Percentiles rank a stretch among this genome's conserved stretches.
These are phyloP conservation scores for Cronartium quercuum DNA, from an alignment of 1,284 basidiomycete genomes.

Conservation along the genomic window DNA sequence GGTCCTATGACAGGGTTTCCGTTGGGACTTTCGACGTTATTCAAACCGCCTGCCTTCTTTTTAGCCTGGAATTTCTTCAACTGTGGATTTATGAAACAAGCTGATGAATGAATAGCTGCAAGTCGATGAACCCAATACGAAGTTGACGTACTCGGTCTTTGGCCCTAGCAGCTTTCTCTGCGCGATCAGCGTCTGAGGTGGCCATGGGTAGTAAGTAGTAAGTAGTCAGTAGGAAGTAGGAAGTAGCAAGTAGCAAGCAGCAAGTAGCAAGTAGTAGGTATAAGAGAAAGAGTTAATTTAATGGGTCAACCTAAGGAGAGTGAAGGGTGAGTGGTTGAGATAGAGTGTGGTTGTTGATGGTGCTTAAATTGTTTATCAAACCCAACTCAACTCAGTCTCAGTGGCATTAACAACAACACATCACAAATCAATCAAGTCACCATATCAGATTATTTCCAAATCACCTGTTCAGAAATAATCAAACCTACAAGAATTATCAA, in stretches of 20 bases:
- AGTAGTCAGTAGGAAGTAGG: too few species aligned
- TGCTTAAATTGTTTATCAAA: background rate
- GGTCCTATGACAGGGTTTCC: background rate
- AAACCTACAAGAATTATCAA: too few species aligned
- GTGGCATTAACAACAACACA: too few species aligned
- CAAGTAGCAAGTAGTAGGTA: background rate
- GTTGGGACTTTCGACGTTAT: background rate
- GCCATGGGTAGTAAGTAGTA: slow-evolving; percentile 13
- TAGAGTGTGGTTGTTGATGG: background rate
- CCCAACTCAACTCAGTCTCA: too few species aligned
- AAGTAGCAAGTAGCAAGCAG: background rate
- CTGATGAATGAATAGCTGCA: background rate
- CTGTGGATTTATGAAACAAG: background rate
- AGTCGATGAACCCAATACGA: background rate
- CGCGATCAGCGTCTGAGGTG: slow-evolving; percentile 15
- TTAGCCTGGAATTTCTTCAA: slow-evolving; percentile 38
- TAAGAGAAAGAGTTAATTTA: background rate
- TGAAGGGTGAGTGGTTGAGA: background rate
- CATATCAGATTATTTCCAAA: too few species aligned
- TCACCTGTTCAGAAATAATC: too few species aligned
- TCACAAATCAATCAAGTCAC: too few species aligned
- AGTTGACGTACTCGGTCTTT: slow-evolving; percentile 30
- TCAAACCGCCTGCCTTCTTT: slow-evolving; percentile 23
- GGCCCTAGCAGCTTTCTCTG: slow-evolving; percentile 32
- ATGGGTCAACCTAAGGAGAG: background rate